A percentile compares a stretch with the other conserved stretches of the same genome.
Conservation (phyloP, 2,329 filamentous ascomycete species). For the Fusarium metavorans region DNA sequence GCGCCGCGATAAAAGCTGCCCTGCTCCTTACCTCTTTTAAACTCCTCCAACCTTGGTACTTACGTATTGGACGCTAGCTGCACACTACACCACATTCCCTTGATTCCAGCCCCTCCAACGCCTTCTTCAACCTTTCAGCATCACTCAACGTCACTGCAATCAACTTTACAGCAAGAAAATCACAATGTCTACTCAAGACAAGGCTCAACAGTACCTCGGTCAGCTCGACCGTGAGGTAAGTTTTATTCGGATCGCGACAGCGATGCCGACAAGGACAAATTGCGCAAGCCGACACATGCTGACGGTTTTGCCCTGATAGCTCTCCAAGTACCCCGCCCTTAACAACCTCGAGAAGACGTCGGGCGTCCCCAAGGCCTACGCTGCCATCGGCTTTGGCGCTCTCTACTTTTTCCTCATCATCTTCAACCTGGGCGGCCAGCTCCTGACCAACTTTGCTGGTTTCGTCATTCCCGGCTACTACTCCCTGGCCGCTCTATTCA, state of each 20-base stretch:
- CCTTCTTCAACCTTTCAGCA: conserved; percentile 23
- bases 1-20: conserved; percentile 45
- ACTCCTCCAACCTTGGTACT: conserved; percentile 31
- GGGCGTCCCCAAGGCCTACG: conserved; percentile 86
- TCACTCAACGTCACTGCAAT: conserved; percentile 29
- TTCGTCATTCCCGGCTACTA: conserved; percentile 89
- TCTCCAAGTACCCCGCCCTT: conserved; percentile 86
- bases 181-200: conserved; percentile 78
- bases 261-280: conserved; percentile 29
- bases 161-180: conserved; percentile 1
- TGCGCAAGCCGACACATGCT: conserved; percentile 32
- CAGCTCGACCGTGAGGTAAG: conserved; percentile 87
- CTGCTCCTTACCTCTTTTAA: conserved; percentile 38
- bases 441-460: conserved; percentile 87
- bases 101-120: conserved; percentile 32
- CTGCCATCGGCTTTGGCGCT: conserved; percentile 78
- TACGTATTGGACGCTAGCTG: conserved; percentile 38
- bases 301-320: conserved; percentile 61
- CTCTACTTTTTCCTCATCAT: conserved; percentile 93
- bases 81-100: conserved; percentile 35
- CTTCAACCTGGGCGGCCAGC: conserved; percentile 91
- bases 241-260: conserved; percentile 32
- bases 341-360: conserved; percentile 90
- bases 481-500: conserved; percentile 83
- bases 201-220: conserved; percentile 80